A percentile compares a stretch with the other conserved stretches of the same genome.
These are phyloP conservation scores for Pseudocohnilembus persalinus DNA, from an alignment of 169 alveolate genomes.

Conservation along the genomic window DNA sequence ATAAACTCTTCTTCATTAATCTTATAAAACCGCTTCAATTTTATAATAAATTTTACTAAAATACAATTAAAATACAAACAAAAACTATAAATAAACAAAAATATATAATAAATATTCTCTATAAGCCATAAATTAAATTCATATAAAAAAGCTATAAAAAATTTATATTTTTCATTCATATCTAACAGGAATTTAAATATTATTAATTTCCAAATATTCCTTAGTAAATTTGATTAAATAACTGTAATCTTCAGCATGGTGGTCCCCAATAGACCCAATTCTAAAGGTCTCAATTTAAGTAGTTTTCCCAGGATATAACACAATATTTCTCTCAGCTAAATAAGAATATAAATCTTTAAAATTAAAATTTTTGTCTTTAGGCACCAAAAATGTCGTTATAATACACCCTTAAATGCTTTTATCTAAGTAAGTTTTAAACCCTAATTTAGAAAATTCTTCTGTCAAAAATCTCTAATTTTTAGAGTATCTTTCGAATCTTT, in stretches of 20 bases:
- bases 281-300: conserved; percentile 65
- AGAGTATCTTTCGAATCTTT: conserved; percentile 55
- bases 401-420: conserved; percentile 43
- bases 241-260: conserved; percentile 34
- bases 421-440: conserved; percentile 53
- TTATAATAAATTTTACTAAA: no score
- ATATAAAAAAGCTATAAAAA: neutral
- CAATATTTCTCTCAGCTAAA: conserved; percentile 43
- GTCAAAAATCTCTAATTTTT: conserved; percentile 41
- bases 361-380: conserved; percentile 54
- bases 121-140: neutral
- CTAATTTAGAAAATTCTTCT: conserved; percentile 38
- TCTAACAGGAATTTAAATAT: conserved; percentile 2
- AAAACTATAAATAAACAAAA: no score
- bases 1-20: no score
- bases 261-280: conserved; percentile 68
- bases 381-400: conserved; percentile 56
- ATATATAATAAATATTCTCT: neutral
- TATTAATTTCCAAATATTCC: neutral
- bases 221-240: conserved; percentile 3
- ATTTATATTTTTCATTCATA: conserved; percentile 1
- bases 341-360: conserved; percentile 49
- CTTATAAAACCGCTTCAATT: no score
- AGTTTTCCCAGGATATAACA: conserved; percentile 74
- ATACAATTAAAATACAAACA: no score